phyloP scores from a whole-genome alignment of 176 grass and related monocot genomes.

The Aegilops longissima region DNA sequence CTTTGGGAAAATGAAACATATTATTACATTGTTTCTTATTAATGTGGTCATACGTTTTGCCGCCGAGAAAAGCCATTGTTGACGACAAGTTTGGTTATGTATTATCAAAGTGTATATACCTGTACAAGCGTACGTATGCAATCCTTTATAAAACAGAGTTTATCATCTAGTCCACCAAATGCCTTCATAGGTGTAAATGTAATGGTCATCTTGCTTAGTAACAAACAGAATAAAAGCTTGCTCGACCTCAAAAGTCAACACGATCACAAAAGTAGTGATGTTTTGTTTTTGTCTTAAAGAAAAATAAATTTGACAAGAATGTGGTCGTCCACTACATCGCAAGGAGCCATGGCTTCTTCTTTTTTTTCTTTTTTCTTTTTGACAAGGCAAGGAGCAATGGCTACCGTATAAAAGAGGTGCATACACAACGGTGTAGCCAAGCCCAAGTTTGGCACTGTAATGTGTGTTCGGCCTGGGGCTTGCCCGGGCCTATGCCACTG shows the following conservation, averaged over 20 bases:
- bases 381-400: slow-evolving; percentile 11
- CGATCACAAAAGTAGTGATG: too few species aligned
- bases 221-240: neutral
- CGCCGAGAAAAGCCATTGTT: neutral
- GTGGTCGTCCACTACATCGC: slow-evolving; percentile 16
- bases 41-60: neutral
- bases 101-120: neutral
- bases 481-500: too few species aligned
- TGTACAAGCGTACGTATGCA: too few species aligned
- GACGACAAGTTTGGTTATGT: neutral
- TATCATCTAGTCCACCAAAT: neutral
- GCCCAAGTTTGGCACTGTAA: too few species aligned
- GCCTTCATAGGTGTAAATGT: neutral
- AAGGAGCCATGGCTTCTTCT: slow-evolving; percentile 6
- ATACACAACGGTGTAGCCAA: too few species aligned
- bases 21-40: neutral
- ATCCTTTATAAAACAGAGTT: too few species aligned
- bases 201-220: neutral
- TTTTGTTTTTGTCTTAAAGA: too few species aligned
- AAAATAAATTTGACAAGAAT: neutral
- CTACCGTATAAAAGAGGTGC: neutral
- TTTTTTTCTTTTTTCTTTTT: too few species aligned
- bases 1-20: neutral
- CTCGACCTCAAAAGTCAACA: neutral
- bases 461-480: too few species aligned